Conservation (phyloP, 176 grass and related monocot species). For the Metroxylon sagu region DNA sequence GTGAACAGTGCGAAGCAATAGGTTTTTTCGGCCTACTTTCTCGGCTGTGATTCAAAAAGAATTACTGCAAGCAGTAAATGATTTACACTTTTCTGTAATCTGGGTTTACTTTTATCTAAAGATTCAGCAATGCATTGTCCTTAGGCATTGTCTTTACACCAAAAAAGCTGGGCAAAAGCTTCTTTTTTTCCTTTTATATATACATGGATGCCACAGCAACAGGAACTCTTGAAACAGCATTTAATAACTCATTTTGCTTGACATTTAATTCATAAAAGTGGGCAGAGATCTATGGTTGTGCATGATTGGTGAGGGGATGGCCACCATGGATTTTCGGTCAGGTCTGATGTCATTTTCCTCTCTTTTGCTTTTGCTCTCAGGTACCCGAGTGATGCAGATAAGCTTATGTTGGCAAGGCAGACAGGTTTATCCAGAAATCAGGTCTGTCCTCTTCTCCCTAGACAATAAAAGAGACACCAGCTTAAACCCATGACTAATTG, state of each 20-base stretch:
- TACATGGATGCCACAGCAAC: constrained; percentile 10
- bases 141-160: constrained; percentile 1
- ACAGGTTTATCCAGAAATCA: constrained; percentile 97
- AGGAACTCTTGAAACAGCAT: background rate
- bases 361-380: constrained; percentile 42
- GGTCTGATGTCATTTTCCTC: constrained; percentile 9
- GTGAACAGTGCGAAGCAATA: no score
- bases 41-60: no score
- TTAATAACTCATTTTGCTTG: background rate
- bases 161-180: constrained; percentile 26
- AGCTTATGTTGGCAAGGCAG: constrained; percentile 97
- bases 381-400: constrained; percentile 99
- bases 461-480: background rate
- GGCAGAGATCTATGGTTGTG: background rate
- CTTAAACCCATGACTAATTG: background rate
- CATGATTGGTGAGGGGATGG: background rate
- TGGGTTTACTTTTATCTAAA: constrained; percentile 12
- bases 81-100: constrained; percentile 2
- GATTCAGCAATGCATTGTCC: constrained; percentile 10
- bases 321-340: background rate
- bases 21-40: background rate
- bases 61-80: constrained; percentile 1
- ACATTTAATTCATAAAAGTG: background rate
- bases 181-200: constrained; percentile 10
- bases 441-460: constrained; percentile 38